Conservation (phyloP, 768 basidiomycete species). For the Boletus vinaceobasis region DNA sequence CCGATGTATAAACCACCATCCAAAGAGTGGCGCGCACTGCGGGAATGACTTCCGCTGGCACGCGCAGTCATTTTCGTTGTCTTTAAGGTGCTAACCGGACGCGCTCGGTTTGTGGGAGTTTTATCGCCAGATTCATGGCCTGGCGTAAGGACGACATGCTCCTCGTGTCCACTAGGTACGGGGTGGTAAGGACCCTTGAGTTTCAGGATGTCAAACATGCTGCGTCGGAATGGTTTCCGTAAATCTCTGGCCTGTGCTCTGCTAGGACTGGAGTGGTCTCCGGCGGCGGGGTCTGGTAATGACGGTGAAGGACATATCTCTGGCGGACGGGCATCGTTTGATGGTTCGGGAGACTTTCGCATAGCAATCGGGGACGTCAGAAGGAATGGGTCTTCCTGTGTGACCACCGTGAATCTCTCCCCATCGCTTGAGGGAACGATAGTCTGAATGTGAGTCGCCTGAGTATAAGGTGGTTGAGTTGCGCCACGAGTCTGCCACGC, state of each 20-base stretch:
- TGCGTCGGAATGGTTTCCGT: conserved; percentile 18
- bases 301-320: conserved; percentile 2
- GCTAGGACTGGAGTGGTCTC: neutral
- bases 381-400: conserved; percentile 24
- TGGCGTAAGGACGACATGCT: neutral
- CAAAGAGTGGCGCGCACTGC: neutral
- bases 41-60: neutral
- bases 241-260: neutral
- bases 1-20: neutral
- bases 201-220: conserved; percentile 24
- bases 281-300: neutral
- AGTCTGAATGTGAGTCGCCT: conserved; percentile 2
- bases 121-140: neutral
- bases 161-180: neutral
- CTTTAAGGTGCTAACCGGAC: conserved; percentile 1
- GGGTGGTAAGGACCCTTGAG: conserved; percentile 6
- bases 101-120: neutral
- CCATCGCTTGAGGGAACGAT: conserved; percentile 25
- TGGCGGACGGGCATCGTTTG: neutral
- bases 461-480: neutral
- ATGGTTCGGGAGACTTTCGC: neutral
- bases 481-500: conserved; percentile 6
- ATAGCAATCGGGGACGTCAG: neutral
- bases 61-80: neutral
- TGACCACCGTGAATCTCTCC: conserved; percentile 22